Evolutionary conservation across 2,329 filamentous ascomycete species (phyloP), one percentile per base, ranked within the genome.

Genomic region (Metarhizium anisopliae): DNA sequence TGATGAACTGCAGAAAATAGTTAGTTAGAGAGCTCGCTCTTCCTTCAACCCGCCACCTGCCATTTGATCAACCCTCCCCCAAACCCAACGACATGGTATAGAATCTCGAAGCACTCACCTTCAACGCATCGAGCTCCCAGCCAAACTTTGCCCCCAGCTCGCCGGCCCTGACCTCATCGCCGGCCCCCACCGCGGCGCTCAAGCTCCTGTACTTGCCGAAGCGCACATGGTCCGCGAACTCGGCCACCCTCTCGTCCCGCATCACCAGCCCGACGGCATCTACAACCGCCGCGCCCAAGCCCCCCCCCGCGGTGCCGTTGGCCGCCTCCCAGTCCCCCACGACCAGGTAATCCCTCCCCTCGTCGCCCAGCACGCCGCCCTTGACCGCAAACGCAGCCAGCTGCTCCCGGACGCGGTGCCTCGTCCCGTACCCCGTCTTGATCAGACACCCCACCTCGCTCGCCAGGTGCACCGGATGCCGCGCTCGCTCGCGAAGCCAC

Each of bases 341-440:
- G 8, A 81, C 71, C 3, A 81, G 55, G 30, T 77, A 73, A 30
- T 74, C 71, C 58, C 67, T 64, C n/a, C 71, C 70, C 54, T 74
- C 68, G 11, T 69, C 57, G 47, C 64, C 64, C 55, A 75, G 58
- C 49, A 72, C 70, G 6, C 59, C 63, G n/a, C 66, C 68, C 16
- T 63, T 62, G 11, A 58, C 58, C 18, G 59, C 55, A 47, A 80
- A 68, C 0, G 78, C 77, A 47, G 72, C 68, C 11, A 82, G 65
- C 64, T 78, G 74, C 11, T 74, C 71, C 4, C 71, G 66, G 32
- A 82, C 68, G 14, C 79, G 74, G 52, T 74, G 66, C 50, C 73
- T 73, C 18, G 79, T 81, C 54, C 79, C 79, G 62, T 79, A 82
- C 35, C 79, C 79, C 4, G 79, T 81, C 67, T 82, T 82, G 60